A percentile compares a stretch with the other conserved stretches of the same genome.
These are phyloP conservation scores for Saccharomycopsis babjevae DNA, from an alignment of 805 yeast genomes.

Conservation along the genomic window DNA sequence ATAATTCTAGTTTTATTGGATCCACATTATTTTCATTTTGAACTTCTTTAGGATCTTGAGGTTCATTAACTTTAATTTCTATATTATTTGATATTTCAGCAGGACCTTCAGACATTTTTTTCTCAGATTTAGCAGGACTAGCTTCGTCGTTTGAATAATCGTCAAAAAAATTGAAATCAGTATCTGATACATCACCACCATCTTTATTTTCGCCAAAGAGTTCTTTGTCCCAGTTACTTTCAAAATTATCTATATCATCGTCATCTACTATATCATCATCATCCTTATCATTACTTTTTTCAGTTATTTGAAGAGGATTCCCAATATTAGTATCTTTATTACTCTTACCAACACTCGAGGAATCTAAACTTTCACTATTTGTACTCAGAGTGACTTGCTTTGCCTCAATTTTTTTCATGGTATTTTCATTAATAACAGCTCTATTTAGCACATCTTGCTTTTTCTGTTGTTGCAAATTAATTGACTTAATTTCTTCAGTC, in stretches of 20 bases:
- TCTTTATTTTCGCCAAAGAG: conserved; percentile 26
- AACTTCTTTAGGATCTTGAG: background rate
- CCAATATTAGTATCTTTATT: background rate
- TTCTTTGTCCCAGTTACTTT: conserved; percentile 27
- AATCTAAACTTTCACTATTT: background rate
- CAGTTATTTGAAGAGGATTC: background rate
- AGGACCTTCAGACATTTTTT: background rate
- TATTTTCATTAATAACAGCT: background rate
- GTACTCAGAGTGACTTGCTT: background rate
- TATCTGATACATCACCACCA: conserved; percentile 19
- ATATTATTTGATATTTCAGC: background rate
- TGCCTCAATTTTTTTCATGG: background rate
- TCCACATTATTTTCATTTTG: background rate
- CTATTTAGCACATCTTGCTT: background rate
- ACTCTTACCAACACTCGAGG: background rate
- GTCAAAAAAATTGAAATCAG: conserved; percentile 24
- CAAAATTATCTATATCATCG: conserved; percentile 10
- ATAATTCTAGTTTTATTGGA: background rate
- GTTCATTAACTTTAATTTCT: background rate
- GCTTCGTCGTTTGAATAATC: conserved; percentile 1
- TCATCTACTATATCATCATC: background rate
- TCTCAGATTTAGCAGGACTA: background rate
- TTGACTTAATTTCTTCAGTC: background rate
- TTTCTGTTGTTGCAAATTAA: background rate
- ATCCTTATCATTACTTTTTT: background rate